Conservation (phyloP, 805 yeast species). For the Saccharomyces cerevisiae region DNA sequence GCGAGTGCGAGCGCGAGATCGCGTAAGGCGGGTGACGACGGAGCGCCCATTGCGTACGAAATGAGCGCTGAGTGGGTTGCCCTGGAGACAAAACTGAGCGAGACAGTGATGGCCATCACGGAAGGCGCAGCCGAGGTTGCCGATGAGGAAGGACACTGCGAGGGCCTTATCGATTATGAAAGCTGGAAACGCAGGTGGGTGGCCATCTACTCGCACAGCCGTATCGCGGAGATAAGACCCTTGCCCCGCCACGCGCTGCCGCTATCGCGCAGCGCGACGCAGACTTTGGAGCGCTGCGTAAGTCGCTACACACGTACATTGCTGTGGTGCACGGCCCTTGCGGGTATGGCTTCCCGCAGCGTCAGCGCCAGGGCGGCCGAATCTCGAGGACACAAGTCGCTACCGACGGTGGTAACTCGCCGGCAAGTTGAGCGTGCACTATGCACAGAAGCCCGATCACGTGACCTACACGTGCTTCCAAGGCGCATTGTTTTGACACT, state of each 20-base stretch:
- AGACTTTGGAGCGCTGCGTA: conserved; percentile 9
- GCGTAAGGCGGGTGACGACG: neutral
- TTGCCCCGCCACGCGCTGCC: conserved; percentile 10
- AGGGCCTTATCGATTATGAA: conserved; percentile 9
- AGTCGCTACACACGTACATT: conserved; percentile 12
- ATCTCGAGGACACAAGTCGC: neutral
- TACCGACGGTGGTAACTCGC: neutral
- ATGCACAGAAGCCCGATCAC: neutral
- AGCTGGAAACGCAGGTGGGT: conserved; percentile 27
- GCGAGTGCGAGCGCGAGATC: neutral
- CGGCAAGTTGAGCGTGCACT: neutral
- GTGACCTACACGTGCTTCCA: conserved; percentile 2
- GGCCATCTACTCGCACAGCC: conserved; percentile 18
- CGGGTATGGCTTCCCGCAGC: conserved; percentile 5
- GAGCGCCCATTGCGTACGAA: conserved; percentile 24
- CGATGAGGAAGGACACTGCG: neutral
- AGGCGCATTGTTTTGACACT: conserved; percentile 15
- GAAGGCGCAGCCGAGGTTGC: neutral
- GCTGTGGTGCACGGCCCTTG: conserved; percentile 15
- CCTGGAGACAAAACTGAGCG: neutral
- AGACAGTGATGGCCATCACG: neutral
- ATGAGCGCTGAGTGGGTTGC: conserved; percentile 7
- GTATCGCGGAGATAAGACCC: conserved; percentile 13
- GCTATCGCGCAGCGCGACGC: conserved; percentile 10
- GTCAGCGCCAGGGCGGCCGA: neutral